Percentiles rank a stretch among this genome's conserved stretches.
phyloP scores from a whole-genome alignment of 768 basidiomycete species.

The Naganishia vaughanmartiniae region DNA sequence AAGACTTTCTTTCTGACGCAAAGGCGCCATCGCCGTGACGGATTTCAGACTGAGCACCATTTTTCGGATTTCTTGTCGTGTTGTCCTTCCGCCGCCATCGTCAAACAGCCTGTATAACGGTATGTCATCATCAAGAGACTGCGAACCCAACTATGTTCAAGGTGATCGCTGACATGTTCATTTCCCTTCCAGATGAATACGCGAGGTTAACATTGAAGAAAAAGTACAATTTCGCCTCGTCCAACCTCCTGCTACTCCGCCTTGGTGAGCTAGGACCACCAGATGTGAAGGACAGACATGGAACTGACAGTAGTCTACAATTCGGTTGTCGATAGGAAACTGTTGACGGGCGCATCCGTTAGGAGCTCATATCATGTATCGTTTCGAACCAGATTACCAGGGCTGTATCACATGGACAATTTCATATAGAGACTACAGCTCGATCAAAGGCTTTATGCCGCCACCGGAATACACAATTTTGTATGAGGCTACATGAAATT shows the following conservation, averaged over 20 bases:
- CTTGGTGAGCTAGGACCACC: constrained; percentile 24
- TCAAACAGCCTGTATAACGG: constrained; percentile 31
- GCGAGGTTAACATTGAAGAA: constrained; percentile 27
- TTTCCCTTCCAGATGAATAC: constrained; percentile 22
- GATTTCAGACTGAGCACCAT: background rate
- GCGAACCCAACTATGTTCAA: too few species aligned
- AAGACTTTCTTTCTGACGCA: constrained; percentile 2
- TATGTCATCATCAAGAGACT: background rate
- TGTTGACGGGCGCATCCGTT: background rate
- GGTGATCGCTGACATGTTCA: background rate
- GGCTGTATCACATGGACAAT: background rate
- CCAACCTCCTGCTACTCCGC: constrained; percentile 28
- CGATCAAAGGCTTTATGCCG: background rate
- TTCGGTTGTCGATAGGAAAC: background rate
- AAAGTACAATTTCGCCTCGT: constrained; percentile 32
- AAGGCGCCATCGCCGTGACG: background rate
- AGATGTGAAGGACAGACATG: background rate
- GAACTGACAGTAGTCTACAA: background rate
- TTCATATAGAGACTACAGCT: background rate
- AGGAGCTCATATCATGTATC: background rate
- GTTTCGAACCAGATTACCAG: background rate
- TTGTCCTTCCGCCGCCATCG: too few species aligned
- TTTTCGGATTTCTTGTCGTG: background rate
- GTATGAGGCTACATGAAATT: background rate
- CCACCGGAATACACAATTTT: background rate